Conservation (phyloP, 805 yeast species). For the Kuraishia cidri region DNA sequence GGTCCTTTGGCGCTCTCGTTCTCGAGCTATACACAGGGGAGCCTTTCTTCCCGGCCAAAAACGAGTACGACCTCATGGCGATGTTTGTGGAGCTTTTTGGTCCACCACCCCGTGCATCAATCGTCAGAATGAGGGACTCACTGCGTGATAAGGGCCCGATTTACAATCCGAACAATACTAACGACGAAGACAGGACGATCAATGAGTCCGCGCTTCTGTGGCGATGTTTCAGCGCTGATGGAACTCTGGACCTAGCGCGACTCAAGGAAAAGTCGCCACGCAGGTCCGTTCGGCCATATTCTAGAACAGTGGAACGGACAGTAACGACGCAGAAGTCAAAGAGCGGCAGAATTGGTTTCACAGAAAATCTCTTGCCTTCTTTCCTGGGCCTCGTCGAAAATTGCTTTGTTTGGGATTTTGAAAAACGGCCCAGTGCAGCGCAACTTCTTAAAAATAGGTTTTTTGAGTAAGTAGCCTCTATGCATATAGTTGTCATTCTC, state of each 20-base stretch:
- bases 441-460: constrained; percentile 18
- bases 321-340: no score
- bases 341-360: no score
- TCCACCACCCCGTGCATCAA: constrained; percentile 29
- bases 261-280: constrained; percentile 8
- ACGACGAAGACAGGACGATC: constrained; percentile 3
- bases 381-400: constrained; percentile 16
- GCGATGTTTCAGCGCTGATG: constrained; percentile 21
- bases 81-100: constrained; percentile 35
- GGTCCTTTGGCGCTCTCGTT: constrained; percentile 93
- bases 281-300: constrained; percentile 10
- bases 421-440: constrained; percentile 17
- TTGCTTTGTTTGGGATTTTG: constrained; percentile 26
- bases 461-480: constrained; percentile 8
- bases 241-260: constrained; percentile 13
- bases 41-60: constrained; percentile 37
- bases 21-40: constrained; percentile 71
- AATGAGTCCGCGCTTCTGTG: constrained; percentile 24
- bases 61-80: constrained; percentile 38
- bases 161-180: constrained; percentile 8
- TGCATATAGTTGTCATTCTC: no score
- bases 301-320: constrained; percentile 2
- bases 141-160: constrained; percentile 26
- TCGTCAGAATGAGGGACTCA: constrained; percentile 28
- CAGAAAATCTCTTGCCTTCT: no score